Evolutionary conservation across 2,329 filamentous ascomycete genomes (phyloP), one percentile per base, ranked within the genome.

Genomic region (Cadophora malorum): DNA sequence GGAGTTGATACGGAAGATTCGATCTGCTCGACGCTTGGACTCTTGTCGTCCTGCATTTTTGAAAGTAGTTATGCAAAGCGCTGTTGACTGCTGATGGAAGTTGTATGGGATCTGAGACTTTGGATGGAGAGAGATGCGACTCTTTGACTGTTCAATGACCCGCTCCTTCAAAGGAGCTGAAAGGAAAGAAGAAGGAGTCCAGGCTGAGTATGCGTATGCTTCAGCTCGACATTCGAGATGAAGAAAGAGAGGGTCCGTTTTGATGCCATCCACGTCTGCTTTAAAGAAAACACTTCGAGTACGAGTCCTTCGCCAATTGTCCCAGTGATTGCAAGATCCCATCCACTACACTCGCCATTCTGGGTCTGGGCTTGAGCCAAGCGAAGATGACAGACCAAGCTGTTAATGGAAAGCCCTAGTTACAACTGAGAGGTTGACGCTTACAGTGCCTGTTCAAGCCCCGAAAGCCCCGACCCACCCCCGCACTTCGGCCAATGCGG

Each of bases 131-230:
- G 9, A 35, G 33, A 35, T 5, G 33, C 33, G 33, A 35, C 33
- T 35, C 33, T 35, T 35, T 4, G 9, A 35, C 33, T 55, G 8
- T 35, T 33, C 28, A 35, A 33, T 25, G n/a, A 60, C 35, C 56
- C 56, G 56, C 56, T 60, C 56, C 56, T 60, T 25, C 33, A 25
- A 60, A 31, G 56, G 56, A 60, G 28, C 56, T 60, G n/a, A 52
- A 28, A 35, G 9, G 12, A 55, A 53, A 6, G 4, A 23, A 35
- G 3, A 12, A 55, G 12, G n/a, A n/a, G 19, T 33, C 14, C 38
- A 41, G 14, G 3, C 19, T 33, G 23, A 35, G 52, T 33, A n/a
- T 10, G 25, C 16, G 25, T 23, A 53, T 16, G 28, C 28, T 33
- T 55, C 52, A 35, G 52, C 52, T 35, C 52, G 52, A 55, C 35